Evolutionary conservation across 2,329 filamentous ascomycete genomes (phyloP).

Genomic region (Colletotrichum melonis): DNA sequence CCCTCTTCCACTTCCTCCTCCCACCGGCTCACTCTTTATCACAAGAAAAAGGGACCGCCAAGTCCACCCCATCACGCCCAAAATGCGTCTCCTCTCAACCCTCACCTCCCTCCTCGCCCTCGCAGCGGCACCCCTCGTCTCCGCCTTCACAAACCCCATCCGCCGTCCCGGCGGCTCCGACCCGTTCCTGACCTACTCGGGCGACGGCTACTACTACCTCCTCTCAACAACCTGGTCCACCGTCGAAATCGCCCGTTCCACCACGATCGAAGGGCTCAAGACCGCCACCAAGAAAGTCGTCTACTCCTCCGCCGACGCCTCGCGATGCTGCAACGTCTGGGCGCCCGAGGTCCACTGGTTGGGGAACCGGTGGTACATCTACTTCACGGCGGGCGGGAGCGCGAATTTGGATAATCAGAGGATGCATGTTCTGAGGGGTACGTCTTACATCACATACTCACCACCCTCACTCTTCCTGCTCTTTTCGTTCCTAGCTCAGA

Average conservation of each 20-base stretch:
- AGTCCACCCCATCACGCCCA: not conserved
- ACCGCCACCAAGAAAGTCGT: conserved; percentile 61
- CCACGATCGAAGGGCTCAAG: conserved; percentile 65
- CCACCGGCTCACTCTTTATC: not conserved
- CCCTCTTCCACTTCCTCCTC: not conserved
- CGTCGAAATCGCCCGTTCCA: conserved; percentile 63
- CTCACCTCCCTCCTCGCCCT: conserved; percentile 27
- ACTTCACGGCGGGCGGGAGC: conserved; percentile 61
- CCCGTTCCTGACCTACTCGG: conserved; percentile 62
- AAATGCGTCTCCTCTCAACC: conserved; percentile 32
- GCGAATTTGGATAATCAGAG: conserved; percentile 61
- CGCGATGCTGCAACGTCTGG: conserved; percentile 53
- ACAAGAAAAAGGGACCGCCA: not conserved
- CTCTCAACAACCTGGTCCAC: conserved; percentile 66
- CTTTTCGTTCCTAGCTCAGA: no score
- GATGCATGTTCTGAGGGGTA: conserved; percentile 52
- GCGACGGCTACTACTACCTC: conserved; percentile 65
- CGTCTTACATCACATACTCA: not conserved
- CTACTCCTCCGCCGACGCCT: conserved; percentile 58
- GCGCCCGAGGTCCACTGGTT: conserved; percentile 39
- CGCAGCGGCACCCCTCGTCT: conserved; percentile 17
- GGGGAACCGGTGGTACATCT: conserved; percentile 38
- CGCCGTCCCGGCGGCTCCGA: conserved; percentile 61
- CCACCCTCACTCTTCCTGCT: no score
- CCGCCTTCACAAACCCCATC: conserved; percentile 63